phyloP scores from a whole-genome alignment of 768 basidiomycete species.

The Pisolithus sp. region DNA sequence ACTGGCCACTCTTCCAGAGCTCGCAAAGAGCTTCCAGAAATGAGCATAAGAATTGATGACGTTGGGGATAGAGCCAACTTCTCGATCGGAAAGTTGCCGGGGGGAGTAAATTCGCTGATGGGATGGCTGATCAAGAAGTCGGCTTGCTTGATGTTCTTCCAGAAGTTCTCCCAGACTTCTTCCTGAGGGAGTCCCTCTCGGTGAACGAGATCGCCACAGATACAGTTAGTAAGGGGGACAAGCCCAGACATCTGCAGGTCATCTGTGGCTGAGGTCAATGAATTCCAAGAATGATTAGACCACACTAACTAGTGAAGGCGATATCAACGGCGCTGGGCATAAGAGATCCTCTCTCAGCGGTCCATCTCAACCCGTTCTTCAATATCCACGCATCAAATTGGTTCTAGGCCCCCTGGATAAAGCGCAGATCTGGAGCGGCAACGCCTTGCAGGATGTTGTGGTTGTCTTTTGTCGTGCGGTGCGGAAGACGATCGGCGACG shows the following conservation, averaged over 20 bases:
- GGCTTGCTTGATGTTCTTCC: constrained; percentile 84
- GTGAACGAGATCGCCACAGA: constrained; percentile 81
- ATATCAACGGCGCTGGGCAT: constrained; percentile 80
- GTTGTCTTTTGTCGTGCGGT: constrained; percentile 92
- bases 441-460: constrained; percentile 95
- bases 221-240: constrained; percentile 91
- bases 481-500: constrained; percentile 84
- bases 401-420: constrained; percentile 73
- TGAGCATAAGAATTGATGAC: constrained; percentile 84
- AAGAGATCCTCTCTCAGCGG: constrained; percentile 75
- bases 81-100: constrained; percentile 69
- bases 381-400: constrained; percentile 83
- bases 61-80: constrained; percentile 66
- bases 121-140: constrained; percentile 95
- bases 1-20: constrained; percentile 34
- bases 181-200: constrained; percentile 76
- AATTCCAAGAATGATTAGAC: not conserved
- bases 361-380: constrained; percentile 87
- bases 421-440: constrained; percentile 66
- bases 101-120: constrained; percentile 85
- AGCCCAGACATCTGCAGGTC: constrained; percentile 91
- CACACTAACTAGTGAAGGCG: constrained; percentile 70
- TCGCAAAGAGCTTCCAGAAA: constrained; percentile 62
- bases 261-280: constrained; percentile 35
- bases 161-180: constrained; percentile 92